A percentile compares a stretch with the other conserved stretches of the same genome.
phyloP scores from a whole-genome alignment of 352 stramenopile species.

The Pythium folliculosum region DNA sequence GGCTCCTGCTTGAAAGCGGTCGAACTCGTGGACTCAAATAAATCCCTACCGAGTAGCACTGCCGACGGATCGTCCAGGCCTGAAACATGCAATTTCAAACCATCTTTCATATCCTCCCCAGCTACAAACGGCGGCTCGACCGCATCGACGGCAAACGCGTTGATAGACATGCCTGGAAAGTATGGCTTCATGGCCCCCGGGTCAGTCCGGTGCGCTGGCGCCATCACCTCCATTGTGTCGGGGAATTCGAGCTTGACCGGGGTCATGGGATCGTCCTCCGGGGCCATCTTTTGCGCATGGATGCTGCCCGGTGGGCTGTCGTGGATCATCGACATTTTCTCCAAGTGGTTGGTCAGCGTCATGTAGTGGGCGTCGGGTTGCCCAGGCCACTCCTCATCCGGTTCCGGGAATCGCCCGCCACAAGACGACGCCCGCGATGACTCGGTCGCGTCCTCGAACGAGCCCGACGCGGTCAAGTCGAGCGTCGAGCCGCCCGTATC shows the following conservation, averaged over 20 bases:
- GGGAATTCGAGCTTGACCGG: constrained; percentile 22
- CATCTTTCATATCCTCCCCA: constrained; percentile 28
- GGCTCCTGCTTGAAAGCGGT: constrained; percentile 22
- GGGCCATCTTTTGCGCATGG: background rate
- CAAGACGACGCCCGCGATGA: constrained; percentile 5
- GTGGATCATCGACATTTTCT: constrained; percentile 67
- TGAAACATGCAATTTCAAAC: constrained; percentile 27
- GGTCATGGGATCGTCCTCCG: constrained; percentile 1
- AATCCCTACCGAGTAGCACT: constrained; percentile 8
- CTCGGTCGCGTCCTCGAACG: constrained; percentile 12
- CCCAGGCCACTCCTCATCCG: constrained; percentile 22
- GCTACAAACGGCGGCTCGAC: constrained; percentile 16
- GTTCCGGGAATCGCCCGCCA: constrained; percentile 1
- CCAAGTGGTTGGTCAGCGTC: constrained; percentile 51
- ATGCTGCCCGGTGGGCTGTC: constrained; percentile 13
- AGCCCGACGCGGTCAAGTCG: constrained; percentile 12
- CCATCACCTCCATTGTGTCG: background rate
- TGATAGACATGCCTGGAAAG: constrained; percentile 21
- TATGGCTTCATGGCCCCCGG: constrained; percentile 1
- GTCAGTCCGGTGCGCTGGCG: background rate
- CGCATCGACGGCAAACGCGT: constrained; percentile 17
- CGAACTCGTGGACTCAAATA: background rate
- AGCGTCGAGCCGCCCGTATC: constrained; percentile 37
- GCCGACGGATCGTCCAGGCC: constrained; percentile 9
- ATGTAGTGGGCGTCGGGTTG: constrained; percentile 38